Evolutionary conservation across 169 alveolate genomes (phyloP), one percentile per base, ranked within the genome.

Genomic region (Plasmodium knowlesi): DNA sequence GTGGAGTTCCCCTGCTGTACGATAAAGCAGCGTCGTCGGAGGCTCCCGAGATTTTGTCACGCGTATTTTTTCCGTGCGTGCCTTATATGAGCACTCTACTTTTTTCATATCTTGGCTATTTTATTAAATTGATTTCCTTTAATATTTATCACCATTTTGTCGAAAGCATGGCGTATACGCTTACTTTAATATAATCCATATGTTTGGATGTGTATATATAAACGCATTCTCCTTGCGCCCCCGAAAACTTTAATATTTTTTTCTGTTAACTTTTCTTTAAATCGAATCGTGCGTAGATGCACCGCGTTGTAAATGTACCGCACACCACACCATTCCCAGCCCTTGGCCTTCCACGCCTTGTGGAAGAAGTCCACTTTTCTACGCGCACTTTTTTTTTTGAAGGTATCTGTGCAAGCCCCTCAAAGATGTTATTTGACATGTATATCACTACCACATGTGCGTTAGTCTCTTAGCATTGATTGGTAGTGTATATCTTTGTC

Each of bases 21-120:
- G 30, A 14, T 67, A 25, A 67, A 67, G 37, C 76, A 25, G 76
- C 76, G 37, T 67, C 76, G 37, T 67, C 74, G 25, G n/a, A 28
- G 37, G 37, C n/a, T 67, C 37, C 76, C 39, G 76, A 67, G 37
- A 67, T 67, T 67, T 67, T 67, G 76, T 67, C 76, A 67, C n/a
- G 76, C 30, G 30, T 25, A 28, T 5, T 67, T 67, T 67, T 61
- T 61, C 32, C 19, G 19, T 61, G 74, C 25, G 32, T 61, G 32
- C 32, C 14, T 61, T 50, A 50, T 50, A 50, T 50, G 22, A 19
- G 61, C 5, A 16, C 22, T 5, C 61, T 0, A 9, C 61, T 50
- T 50, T 50, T 14, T 50, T 50, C 61, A 16, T 3, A 14, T 22
- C 8, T 14, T 16, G 61, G 61, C 61, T 50, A 9, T 50, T 50